These are phyloP conservation scores for Lactarius evosmus DNA, from an alignment of 768 basidiomycete genomes.

Conservation along the genomic window DNA sequence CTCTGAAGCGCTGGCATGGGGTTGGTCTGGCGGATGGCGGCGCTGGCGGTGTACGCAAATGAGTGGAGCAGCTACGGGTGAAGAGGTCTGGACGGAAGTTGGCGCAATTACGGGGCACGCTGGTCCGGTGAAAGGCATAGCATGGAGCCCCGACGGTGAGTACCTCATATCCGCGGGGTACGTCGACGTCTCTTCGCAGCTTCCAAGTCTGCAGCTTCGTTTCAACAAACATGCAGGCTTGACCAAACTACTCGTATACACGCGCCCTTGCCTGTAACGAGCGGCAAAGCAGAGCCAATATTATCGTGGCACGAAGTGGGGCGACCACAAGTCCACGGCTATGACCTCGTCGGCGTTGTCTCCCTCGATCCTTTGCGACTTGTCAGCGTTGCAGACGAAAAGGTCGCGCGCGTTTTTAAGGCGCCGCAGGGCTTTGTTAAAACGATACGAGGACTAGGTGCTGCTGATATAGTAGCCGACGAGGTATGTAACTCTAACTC, in stretches of 20 bases:
- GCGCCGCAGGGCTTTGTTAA: constrained; percentile 80
- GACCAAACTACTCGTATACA: constrained; percentile 95
- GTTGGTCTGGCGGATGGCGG: constrained; percentile 94
- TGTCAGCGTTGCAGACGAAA: constrained; percentile 93
- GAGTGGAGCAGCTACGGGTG: constrained; percentile 21
- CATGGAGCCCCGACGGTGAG: constrained; percentile 84
- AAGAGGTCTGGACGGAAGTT: constrained; percentile 66
- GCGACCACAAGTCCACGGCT: constrained; percentile 95
- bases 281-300: constrained; percentile 17
- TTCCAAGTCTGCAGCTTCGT: constrained; percentile 4
- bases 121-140: constrained; percentile 71
- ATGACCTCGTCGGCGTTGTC: constrained; percentile 78
- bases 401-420: constrained; percentile 90
- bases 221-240: constrained; percentile 43
- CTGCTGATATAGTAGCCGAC: constrained; percentile 46
- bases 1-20: constrained; percentile 72
- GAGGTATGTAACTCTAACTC: constrained; percentile 45
- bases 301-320: constrained; percentile 79
- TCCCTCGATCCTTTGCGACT: constrained; percentile 78
- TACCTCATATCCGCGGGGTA: constrained; percentile 87
- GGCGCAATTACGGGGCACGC: constrained; percentile 86
- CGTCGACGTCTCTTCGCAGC: constrained; percentile 28
- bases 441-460: constrained; percentile 49
- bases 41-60: constrained; percentile 61
- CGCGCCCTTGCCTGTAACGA: constrained; percentile 44